A percentile compares a stretch with the other conserved stretches of the same genome.
phyloP scores from a whole-genome alignment of 306 rosid genomes.

The Benincasa hispida region DNA sequence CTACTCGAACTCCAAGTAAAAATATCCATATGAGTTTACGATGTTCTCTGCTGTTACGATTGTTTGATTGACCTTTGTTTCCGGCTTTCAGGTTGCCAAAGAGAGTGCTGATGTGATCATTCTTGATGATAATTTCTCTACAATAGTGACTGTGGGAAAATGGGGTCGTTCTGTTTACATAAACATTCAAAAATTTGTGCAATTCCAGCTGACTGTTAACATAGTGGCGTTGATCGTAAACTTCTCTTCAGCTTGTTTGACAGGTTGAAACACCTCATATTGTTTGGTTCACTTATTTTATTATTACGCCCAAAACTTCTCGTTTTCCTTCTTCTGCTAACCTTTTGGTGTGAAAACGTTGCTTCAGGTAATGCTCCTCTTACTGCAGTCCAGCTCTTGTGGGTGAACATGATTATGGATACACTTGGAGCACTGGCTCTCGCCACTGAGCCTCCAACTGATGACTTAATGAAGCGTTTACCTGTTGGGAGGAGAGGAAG shows the following conservation, averaged over 20 bases:
- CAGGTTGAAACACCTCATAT: constrained; percentile 37
- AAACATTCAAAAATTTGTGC: constrained; percentile 91
- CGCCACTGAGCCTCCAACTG: constrained; percentile 93
- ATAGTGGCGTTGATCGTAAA: constrained; percentile 86
- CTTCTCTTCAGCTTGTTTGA: constrained; percentile 85
- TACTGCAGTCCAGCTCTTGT: constrained; percentile 87
- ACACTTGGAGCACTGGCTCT: constrained; percentile 96
- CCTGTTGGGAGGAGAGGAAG: constrained; percentile 90
- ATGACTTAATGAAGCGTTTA: constrained; percentile 71
- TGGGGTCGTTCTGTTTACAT: constrained; percentile 98
- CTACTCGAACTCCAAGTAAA: not conserved
- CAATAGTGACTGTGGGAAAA: constrained; percentile 89
- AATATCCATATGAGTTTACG: not conserved
- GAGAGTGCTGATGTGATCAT: constrained; percentile 98
- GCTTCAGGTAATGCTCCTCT: constrained; percentile 79
- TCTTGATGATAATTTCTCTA: constrained; percentile 93
- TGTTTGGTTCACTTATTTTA: not conserved
- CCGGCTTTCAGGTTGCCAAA: constrained; percentile 66
- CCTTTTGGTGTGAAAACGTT: constrained; percentile 6
- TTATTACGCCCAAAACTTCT: not conserved
- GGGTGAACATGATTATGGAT: constrained; percentile 99
- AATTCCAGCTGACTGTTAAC: constrained; percentile 91
- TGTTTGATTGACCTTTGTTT: not conserved
- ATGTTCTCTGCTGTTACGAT: not conserved
- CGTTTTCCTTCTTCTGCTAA: constrained; percentile 15